Percentiles rank a stretch among this genome's conserved stretches.
Evolutionary conservation across 1,139 yeast genomes (phyloP).

Genomic region (Saccharomyces uvarum): DNA sequence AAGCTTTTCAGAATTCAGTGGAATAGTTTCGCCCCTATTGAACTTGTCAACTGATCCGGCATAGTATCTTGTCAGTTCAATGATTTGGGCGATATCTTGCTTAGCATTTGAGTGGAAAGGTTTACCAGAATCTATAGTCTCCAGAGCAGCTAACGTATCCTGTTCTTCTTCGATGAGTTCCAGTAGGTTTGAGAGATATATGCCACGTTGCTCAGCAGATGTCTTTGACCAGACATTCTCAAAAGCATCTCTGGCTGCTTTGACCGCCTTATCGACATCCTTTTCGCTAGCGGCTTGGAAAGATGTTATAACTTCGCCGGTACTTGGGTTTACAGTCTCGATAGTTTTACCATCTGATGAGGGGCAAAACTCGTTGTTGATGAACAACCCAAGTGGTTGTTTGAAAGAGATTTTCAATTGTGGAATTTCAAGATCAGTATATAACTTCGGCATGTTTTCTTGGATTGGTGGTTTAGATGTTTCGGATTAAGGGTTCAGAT

Average conservation of each 20-base stretch:
- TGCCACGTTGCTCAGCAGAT: constrained; percentile 43
- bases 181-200: constrained; percentile 44
- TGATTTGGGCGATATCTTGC: constrained; percentile 55
- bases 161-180: constrained; percentile 44
- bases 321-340: constrained; percentile 57
- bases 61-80: constrained; percentile 56
- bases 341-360: constrained; percentile 45
- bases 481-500: neutral
- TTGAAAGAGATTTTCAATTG: constrained; percentile 10
- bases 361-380: constrained; percentile 51
- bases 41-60: constrained; percentile 89
- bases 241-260: constrained; percentile 65
- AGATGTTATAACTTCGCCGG: constrained; percentile 57
- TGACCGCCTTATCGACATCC: constrained; percentile 74
- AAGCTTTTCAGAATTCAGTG: constrained; percentile 52
- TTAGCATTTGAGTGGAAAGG: constrained; percentile 46
- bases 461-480: neutral
- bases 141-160: constrained; percentile 47
- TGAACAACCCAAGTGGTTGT: constrained; percentile 61
- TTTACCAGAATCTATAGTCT: constrained; percentile 61
- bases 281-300: constrained; percentile 60
- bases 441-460: neutral
- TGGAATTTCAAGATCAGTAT: constrained; percentile 12
- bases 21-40: constrained; percentile 62
- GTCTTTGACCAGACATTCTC: constrained; percentile 42